Evolutionary conservation across 2,329 filamentous ascomycete genomes (phyloP).

Genomic region (Colletotrichum tanaceti): DNA sequence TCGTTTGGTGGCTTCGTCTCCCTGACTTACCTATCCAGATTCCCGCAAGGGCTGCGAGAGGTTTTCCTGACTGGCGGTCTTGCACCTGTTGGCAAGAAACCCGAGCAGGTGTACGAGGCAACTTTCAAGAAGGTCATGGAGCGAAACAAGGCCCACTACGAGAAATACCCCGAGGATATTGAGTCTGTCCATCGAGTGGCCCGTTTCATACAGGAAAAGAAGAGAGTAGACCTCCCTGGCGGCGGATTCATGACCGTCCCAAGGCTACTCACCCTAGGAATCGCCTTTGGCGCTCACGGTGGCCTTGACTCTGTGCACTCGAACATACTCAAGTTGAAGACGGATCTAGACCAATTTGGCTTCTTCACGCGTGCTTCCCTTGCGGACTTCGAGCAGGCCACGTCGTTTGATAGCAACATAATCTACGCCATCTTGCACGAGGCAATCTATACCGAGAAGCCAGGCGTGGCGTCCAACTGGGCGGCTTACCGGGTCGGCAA

Average conservation of each 20-base stretch:
- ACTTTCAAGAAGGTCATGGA: constrained; percentile 76
- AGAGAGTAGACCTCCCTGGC: constrained; percentile 70
- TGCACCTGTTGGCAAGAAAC: constrained; percentile 76
- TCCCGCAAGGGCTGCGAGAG: constrained; percentile 82
- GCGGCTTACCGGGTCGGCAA: constrained; percentile 75
- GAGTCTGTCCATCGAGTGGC: constrained; percentile 74
- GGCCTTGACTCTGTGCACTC: constrained; percentile 81
- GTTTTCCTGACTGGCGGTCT: constrained; percentile 87
- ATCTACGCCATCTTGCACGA: constrained; percentile 92
- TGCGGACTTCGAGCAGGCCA: constrained; percentile 72
- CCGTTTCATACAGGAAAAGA: constrained; percentile 68
- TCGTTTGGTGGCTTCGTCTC: constrained; percentile 91
- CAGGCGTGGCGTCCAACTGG: constrained; percentile 75
- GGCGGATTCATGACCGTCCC: constrained; percentile 79
- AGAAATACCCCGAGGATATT: constrained; percentile 86
- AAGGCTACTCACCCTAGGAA: constrained; percentile 81
- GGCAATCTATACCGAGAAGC: constrained; percentile 82
- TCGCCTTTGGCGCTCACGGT: constrained; percentile 82
- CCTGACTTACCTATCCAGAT: constrained; percentile 85
- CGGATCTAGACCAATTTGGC: constrained; percentile 81
- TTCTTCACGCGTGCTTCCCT: constrained; percentile 80
- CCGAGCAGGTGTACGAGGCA: constrained; percentile 80
- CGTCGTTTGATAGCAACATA: constrained; percentile 79
- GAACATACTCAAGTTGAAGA: constrained; percentile 74
- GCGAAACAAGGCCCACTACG: constrained; percentile 83